A percentile compares a stretch with the other conserved stretches of the same genome.
phyloP scores from a whole-genome alignment of 768 basidiomycete genomes.

The Cyclocybe cylindracea region DNA sequence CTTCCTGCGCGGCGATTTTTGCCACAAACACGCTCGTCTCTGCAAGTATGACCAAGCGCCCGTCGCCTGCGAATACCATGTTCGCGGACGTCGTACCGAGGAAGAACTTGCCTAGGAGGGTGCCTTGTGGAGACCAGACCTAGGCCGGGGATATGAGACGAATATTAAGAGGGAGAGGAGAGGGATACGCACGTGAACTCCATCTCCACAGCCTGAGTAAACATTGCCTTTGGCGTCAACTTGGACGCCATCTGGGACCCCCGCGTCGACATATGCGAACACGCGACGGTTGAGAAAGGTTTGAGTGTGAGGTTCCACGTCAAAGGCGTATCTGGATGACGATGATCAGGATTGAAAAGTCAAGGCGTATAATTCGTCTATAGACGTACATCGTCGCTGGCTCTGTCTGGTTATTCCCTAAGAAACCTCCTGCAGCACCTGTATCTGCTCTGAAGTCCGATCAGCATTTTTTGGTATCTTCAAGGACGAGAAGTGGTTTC shows the following conservation, averaged over 20 bases:
- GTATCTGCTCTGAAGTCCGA: slow-evolving; percentile 47
- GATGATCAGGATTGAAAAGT: background rate
- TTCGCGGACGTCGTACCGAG: slow-evolving; percentile 41
- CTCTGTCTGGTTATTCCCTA: slow-evolving; percentile 53
- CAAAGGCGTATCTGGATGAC: slow-evolving; percentile 59
- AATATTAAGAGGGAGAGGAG: background rate
- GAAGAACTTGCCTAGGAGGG: slow-evolving; percentile 66
- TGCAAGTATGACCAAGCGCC: slow-evolving; percentile 41
- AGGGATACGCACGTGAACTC: slow-evolving; percentile 59
- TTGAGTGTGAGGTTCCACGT: slow-evolving; percentile 57
- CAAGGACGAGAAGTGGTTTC: background rate
- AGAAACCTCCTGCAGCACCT: slow-evolving; percentile 43
- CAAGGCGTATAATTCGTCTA: background rate
- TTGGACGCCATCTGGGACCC: slow-evolving; percentile 67
- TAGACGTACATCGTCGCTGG: slow-evolving; percentile 67
- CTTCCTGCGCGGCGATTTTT: slow-evolving; percentile 37
- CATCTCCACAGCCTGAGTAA: slow-evolving; percentile 66
- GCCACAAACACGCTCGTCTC: slow-evolving; percentile 47
- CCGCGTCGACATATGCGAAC: slow-evolving; percentile 65
- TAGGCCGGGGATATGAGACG: background rate
- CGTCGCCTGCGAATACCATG: slow-evolving; percentile 42
- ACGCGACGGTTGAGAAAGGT: slow-evolving; percentile 58
- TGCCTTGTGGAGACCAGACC: slow-evolving; percentile 51
- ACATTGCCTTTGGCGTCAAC: slow-evolving; percentile 65
- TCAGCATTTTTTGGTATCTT: background rate